Percentiles rank a stretch among this genome's conserved stretches.
These are phyloP conservation scores for Prunus davidiana DNA, from an alignment of 306 rosid genomes.

Conservation along the genomic window DNA sequence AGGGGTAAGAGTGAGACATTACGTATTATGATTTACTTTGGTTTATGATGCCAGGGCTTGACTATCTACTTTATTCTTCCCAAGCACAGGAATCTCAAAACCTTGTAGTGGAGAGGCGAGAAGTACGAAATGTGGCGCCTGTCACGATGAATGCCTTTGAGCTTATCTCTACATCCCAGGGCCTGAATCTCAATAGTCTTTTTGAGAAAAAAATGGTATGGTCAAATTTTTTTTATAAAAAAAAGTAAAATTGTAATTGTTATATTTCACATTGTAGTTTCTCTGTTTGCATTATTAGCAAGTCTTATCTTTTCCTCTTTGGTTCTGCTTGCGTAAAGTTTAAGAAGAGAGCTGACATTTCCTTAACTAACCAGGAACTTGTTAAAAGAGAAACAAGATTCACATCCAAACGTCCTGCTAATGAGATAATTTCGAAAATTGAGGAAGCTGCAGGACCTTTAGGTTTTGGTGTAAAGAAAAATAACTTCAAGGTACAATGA, in stretches of 20 bases:
- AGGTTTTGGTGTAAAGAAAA: slow-evolving; percentile 90
- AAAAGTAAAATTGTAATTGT: neutral
- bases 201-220: slow-evolving; percentile 95
- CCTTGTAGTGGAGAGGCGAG: slow-evolving; percentile 79
- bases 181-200: slow-evolving; percentile 79
- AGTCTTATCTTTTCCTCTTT: neutral
- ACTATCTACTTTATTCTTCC: slow-evolving; percentile 21
- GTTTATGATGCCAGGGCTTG: slow-evolving; percentile 14
- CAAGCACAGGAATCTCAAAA: slow-evolving; percentile 49
- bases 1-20: slow-evolving; percentile 44
- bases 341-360: slow-evolving; percentile 7
- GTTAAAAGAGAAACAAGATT: slow-evolving; percentile 85
- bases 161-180: slow-evolving; percentile 89
- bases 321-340: neutral
- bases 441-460: slow-evolving; percentile 75
- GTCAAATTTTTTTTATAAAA: neutral
- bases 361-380: slow-evolving; percentile 56
- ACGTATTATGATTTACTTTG: slow-evolving; percentile 7
- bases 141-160: slow-evolving; percentile 94
- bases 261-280: neutral
- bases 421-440: slow-evolving; percentile 81
- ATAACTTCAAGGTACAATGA: slow-evolving; percentile 67
- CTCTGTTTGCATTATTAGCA: slow-evolving; percentile 9
- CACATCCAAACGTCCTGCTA: slow-evolving; percentile 81
- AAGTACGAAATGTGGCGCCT: slow-evolving; percentile 54